Conservation (phyloP, 2,329 filamentous ascomycete species). For the Penicillium sp. region DNA sequence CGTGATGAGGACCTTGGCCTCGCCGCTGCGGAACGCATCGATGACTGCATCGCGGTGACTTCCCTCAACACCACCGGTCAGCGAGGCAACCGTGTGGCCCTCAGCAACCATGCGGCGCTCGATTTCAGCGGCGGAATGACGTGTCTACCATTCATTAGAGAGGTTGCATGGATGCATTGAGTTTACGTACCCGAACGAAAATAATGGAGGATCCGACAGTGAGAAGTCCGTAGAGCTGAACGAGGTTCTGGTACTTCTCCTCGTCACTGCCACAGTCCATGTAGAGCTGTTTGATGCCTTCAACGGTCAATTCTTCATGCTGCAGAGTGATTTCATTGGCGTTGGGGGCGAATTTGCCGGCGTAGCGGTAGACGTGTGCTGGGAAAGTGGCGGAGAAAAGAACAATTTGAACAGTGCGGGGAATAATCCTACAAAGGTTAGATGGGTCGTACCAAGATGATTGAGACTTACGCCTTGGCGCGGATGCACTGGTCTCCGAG, state of each 20-base stretch:
- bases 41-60: constrained; percentile 80
- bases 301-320: constrained; percentile 89
- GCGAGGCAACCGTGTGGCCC: constrained; percentile 85
- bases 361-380: constrained; percentile 80
- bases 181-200: constrained; percentile 75
- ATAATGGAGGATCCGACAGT: constrained; percentile 97
- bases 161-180: background rate
- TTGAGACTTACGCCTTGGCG: constrained; percentile 71
- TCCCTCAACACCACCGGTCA: constrained; percentile 88
- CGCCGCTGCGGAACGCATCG: constrained; percentile 79
- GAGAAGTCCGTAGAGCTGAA: constrained; percentile 93
- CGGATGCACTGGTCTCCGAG: constrained; percentile 92
- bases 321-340: constrained; percentile 86
- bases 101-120: constrained; percentile 82
- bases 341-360: constrained; percentile 78
- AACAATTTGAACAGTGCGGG: constrained; percentile 76
- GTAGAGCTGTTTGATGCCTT: constrained; percentile 97
- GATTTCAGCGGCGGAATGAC: constrained; percentile 82
- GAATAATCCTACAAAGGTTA: constrained; percentile 62
- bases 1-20: constrained; percentile 94
- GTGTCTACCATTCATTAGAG: constrained; percentile 60
- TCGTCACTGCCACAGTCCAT: constrained; percentile 84
- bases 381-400: constrained; percentile 97
- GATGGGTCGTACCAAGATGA: too few relatives aligned
- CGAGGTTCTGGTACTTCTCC: constrained; percentile 84